Evolutionary conservation across 2,329 filamentous ascomycete species (phyloP), one percentile per base, ranked within the genome.

Genomic region (Xylariaceae sp.): DNA sequence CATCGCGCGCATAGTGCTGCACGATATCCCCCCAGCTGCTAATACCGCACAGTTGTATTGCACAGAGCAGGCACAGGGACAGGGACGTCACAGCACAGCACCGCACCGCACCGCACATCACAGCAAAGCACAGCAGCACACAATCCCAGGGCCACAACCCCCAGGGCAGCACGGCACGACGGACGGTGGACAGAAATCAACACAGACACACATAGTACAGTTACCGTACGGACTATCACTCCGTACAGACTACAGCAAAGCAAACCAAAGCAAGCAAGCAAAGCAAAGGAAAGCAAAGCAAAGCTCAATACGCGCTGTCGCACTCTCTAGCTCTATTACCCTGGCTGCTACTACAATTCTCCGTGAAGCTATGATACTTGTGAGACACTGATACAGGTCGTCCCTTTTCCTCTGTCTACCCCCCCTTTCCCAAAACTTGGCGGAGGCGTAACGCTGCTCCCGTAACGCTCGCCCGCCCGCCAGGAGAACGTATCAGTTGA

Each of bases 351-450:
- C 34, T 41, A 41, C 18, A 48, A 17, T 53, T 53, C 47, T 41
- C 50, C 56, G 65, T 67, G 69, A 67, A 66, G 70, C 67, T 68
- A 72, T 73, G 67, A 67, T 65, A 67, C 64, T 69, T 64, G 68
- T 72, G 69, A 71, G 69, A 72, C 69, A 63, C 59, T 63, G 67
- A 66, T 60, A 64, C 63, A 62, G 65, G 64, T 59, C 64, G 52
- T 62, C 64, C 23, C 4, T 62, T 62, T 66, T 65, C 65, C 64
- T 49, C 47, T 11, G 23, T 49, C 47, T n/a, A 49, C 47, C 47
- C 47, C 62, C 64, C 65, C 66, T 65, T 62, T 30, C 68, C 69
- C 56, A 65, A 59, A 59, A 66, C 66, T 63, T 62, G 68, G 66
- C 67, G 69, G 67, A 70, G 70, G 71, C 69, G 68, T 59, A 30